These are phyloP conservation scores for Metschnikowia cerradonensis DNA, from an alignment of 805 yeast species.

Conservation along the genomic window DNA sequence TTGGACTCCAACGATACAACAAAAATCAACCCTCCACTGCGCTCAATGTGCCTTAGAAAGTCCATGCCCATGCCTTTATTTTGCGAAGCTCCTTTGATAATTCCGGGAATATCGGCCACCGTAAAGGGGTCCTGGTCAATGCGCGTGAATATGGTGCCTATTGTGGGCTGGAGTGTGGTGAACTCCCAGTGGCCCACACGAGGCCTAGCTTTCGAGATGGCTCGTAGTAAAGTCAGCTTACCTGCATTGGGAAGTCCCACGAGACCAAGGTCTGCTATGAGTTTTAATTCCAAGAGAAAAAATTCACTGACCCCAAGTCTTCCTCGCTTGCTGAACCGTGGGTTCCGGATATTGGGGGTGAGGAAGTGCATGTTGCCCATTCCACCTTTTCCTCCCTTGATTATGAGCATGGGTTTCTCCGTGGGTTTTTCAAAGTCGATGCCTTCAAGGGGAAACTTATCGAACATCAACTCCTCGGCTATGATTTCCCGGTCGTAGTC, in stretches of 20 bases:
- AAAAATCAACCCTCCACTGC: slow-evolving; percentile 86
- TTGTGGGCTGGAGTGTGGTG: slow-evolving; percentile 86
- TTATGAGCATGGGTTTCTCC: slow-evolving; percentile 59
- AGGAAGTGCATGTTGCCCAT: slow-evolving; percentile 95
- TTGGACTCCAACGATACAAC: slow-evolving; percentile 71
- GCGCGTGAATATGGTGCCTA: slow-evolving; percentile 77
- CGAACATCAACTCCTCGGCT: slow-evolving; percentile 55
- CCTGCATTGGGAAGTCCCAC: slow-evolving; percentile 98
- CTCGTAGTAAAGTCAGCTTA: slow-evolving; percentile 80
- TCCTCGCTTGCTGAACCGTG: slow-evolving; percentile 82
- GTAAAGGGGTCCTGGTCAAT: slow-evolving; percentile 71
- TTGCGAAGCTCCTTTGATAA: slow-evolving; percentile 79
- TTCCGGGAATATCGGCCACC: slow-evolving; percentile 97
- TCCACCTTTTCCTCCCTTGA: slow-evolving; percentile 91
- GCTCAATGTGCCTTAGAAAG: slow-evolving; percentile 85
- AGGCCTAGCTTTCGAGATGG: slow-evolving; percentile 86
- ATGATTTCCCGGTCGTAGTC: slow-evolving; percentile 58
- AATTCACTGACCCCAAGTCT: slow-evolving; percentile 60
- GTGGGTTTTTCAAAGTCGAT: slow-evolving; percentile 64
- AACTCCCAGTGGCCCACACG: slow-evolving; percentile 96
- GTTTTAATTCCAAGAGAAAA: slow-evolving; percentile 78
- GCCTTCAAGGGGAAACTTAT: slow-evolving; percentile 78
- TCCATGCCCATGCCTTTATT: slow-evolving; percentile 93
- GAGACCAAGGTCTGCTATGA: slow-evolving; percentile 88
- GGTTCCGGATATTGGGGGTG: slow-evolving; percentile 79